Evolutionary conservation across 306 rosid species (phyloP).

Genomic region (Mucuna pruriens): DNA sequence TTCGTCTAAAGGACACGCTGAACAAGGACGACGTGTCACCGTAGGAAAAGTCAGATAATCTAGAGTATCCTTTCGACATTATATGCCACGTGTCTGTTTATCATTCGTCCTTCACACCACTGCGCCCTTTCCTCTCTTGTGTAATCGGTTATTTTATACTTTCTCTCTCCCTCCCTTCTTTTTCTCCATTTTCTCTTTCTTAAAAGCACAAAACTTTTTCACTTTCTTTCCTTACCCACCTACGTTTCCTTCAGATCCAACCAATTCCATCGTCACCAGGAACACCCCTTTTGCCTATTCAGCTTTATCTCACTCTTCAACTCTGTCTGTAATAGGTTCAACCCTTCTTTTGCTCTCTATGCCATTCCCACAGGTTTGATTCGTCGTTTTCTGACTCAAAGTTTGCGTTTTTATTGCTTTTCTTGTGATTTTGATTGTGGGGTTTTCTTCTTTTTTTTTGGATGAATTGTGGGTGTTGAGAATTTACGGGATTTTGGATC

Average conservation of each 20-base stretch:
- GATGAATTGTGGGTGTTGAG: neutral
- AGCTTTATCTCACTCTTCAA: neutral
- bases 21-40: neutral
- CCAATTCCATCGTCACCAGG: conserved; percentile 4
- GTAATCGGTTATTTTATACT: conserved; percentile 26
- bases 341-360: conserved; percentile 37
- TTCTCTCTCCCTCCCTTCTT: conserved; percentile 13
- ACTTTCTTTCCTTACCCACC: conserved; percentile 28
- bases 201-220: conserved; percentile 34
- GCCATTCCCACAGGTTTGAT: conserved; percentile 51
- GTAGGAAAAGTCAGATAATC: conserved; percentile 24
- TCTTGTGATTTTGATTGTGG: neutral
- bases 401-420: neutral
- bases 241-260: conserved; percentile 41
- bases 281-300: neutral
- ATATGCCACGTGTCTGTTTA: conserved; percentile 1
- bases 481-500: conserved; percentile 26
- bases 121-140: neutral
- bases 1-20: neutral
- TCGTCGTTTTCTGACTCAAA: conserved; percentile 6
- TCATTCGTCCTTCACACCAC: conserved; percentile 34
- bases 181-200: neutral
- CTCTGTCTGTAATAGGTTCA: conserved; percentile 18
- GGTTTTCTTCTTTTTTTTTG: neutral
- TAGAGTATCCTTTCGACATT: neutral